Evolutionary conservation across 352 stramenopile genomes (phyloP).

Genomic region (Phytophthora fragariaefolia): DNA sequence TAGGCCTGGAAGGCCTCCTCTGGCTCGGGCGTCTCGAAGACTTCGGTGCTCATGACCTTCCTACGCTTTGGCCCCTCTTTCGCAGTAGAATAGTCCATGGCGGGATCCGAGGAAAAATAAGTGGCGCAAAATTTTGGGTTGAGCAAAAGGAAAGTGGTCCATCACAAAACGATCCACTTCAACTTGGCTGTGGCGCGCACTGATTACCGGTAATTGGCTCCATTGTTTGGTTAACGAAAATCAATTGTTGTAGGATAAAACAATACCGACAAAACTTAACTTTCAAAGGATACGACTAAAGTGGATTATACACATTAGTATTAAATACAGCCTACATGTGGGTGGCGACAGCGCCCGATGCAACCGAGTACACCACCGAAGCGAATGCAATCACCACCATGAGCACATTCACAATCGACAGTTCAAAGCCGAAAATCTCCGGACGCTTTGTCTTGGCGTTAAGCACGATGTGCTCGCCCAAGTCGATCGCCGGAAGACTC

Average conservation of each 20-base stretch:
- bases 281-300: not conserved
- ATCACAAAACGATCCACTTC: slow-evolving; percentile 11
- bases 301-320: slow-evolving; percentile 9
- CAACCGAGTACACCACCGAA: slow-evolving; percentile 38
- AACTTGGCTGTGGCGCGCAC: not conserved
- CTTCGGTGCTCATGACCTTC: slow-evolving; percentile 73
- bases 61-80: slow-evolving; percentile 48
- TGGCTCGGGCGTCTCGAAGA: slow-evolving; percentile 79
- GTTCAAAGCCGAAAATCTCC: slow-evolving; percentile 31
- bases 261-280: no score
- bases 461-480: slow-evolving; percentile 68
- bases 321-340: slow-evolving; percentile 31
- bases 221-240: not conserved
- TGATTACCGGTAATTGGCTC: no score
- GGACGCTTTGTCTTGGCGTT: slow-evolving; percentile 42
- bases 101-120: slow-evolving; percentile 9
- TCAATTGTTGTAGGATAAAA: not conserved
- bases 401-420: slow-evolving; percentile 30
- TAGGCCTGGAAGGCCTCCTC: slow-evolving; percentile 72
- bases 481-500: slow-evolving; percentile 54
- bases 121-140: no score
- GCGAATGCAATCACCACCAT: slow-evolving; percentile 26
- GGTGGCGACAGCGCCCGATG: slow-evolving; percentile 22
- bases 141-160: no score
- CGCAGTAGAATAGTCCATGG: slow-evolving; percentile 45